phyloP scores from a whole-genome alignment of 2,329 filamentous ascomycete genomes.

The Pleoardoris graminearum region DNA sequence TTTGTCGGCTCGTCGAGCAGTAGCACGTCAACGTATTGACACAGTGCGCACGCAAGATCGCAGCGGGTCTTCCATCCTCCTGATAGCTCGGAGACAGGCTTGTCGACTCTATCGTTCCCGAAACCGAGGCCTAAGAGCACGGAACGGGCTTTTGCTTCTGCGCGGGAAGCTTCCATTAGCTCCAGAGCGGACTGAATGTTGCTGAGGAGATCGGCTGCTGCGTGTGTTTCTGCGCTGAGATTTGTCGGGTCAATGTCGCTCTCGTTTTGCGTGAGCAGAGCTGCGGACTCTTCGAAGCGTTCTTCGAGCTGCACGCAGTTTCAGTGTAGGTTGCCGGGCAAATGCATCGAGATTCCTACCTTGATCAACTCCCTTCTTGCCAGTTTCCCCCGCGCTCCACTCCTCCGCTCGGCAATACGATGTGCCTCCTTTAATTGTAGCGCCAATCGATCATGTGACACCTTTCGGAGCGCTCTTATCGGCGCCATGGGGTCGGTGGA shows the following conservation, averaged over 20 bases:
- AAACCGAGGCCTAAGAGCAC: constrained; percentile 71
- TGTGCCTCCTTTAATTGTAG: constrained; percentile 69
- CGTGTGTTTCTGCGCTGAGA: constrained; percentile 68
- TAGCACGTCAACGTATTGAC: constrained; percentile 75
- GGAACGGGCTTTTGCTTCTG: constrained; percentile 67
- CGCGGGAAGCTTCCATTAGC: constrained; percentile 60
- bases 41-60: constrained; percentile 58
- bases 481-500: constrained; percentile 60
- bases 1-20: constrained; percentile 88
- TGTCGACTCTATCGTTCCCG: constrained; percentile 62
- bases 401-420: constrained; percentile 73
- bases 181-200: constrained; percentile 71
- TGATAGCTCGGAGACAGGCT: constrained; percentile 67
- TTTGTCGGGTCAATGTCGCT: constrained; percentile 60
- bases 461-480: constrained; percentile 62
- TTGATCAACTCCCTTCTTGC: constrained; percentile 74
- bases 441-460: constrained; percentile 66
- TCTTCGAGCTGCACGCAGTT: constrained; percentile 59
- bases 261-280: constrained; percentile 55
- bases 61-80: constrained; percentile 61
- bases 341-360: neutral
- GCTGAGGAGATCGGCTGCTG: constrained; percentile 69
- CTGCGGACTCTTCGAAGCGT: constrained; percentile 61
- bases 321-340: neutral
- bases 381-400: constrained; percentile 72